Percentiles rank a stretch among this genome's conserved stretches.
Conservation (phyloP, 2,329 filamentous ascomycete genomes). For the Stachybotrys echinatus region DNA sequence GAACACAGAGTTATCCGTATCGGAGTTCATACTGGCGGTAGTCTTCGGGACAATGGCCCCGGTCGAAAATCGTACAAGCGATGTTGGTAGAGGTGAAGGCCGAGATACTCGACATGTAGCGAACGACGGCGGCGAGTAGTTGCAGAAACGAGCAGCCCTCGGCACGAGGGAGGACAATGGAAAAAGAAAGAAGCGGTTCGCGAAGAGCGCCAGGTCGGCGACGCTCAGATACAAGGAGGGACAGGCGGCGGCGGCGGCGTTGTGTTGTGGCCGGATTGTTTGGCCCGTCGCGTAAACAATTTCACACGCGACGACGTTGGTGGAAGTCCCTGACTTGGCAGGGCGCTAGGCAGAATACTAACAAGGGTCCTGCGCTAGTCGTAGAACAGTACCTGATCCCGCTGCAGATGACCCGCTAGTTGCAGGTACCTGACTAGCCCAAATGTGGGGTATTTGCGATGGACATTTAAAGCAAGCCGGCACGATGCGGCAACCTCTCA, state of each 20-base stretch:
- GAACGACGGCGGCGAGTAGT: slow-evolving; percentile 9
- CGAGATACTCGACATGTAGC: slow-evolving; percentile 10
- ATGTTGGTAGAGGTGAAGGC: slow-evolving; percentile 4
- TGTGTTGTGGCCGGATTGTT: slow-evolving; percentile 20
- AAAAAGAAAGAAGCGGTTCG: slow-evolving; percentile 15
- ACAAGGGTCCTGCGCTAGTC: not conserved
- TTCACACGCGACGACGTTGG: slow-evolving; percentile 14
- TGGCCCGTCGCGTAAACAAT: slow-evolving; percentile 22
- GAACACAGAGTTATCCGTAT: slow-evolving; percentile 45
- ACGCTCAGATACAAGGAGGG: slow-evolving; percentile 9
- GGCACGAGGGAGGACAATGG: slow-evolving; percentile 16
- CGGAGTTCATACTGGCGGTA: slow-evolving; percentile 45
- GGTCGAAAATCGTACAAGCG: slow-evolving; percentile 10
- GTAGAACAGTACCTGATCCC: not conserved
- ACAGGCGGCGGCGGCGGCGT: slow-evolving; percentile 1
- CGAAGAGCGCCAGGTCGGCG: slow-evolving; percentile 15
- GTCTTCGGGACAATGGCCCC: slow-evolving; percentile 11
- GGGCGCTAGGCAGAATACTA: not conserved
- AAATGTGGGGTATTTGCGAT: not conserved
- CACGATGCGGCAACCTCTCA: too few species aligned
- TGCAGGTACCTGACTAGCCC: not conserved
- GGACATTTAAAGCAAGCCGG: too few species aligned
- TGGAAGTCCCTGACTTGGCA: not conserved
- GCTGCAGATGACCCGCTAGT: not conserved
- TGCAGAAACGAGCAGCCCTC: slow-evolving; percentile 11